phyloP scores from a whole-genome alignment of 2,329 filamentous ascomycete species.

The Samsoniella hepiali region DNA sequence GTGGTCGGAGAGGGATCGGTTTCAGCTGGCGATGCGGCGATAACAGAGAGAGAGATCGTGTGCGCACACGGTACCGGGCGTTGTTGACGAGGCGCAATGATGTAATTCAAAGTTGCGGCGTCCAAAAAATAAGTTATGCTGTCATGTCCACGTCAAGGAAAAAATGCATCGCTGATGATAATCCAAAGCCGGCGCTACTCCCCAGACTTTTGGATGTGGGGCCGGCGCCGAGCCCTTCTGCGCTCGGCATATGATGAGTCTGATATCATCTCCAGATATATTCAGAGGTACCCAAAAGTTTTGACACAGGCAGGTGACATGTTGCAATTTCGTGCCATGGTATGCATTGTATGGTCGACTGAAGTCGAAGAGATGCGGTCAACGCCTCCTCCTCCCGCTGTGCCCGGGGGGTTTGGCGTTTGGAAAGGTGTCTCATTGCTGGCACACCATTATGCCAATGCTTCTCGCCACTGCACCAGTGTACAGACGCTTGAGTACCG shows the following conservation, averaged over 20 bases:
- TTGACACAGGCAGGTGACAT: background rate
- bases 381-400: no score
- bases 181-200: constrained; percentile 13
- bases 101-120: background rate
- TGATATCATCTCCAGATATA: background rate
- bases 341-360: background rate
- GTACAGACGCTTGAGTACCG: background rate
- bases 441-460: background rate
- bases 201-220: constrained; percentile 9
- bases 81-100: no score
- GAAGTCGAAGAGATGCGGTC: background rate
- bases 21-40: background rate
- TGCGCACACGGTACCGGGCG: background rate
- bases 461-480: background rate
- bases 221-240: background rate
- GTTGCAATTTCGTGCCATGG: background rate
- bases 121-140: background rate
- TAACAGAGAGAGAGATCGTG: background rate
- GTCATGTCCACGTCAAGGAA: background rate
- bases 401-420: background rate
- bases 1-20: background rate
- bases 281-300: background rate
- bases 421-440: background rate
- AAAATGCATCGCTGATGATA: background rate
- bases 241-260: background rate